phyloP scores from a whole-genome alignment of 2,329 filamentous ascomycete genomes.

The Annulohypoxylon truncatum region DNA sequence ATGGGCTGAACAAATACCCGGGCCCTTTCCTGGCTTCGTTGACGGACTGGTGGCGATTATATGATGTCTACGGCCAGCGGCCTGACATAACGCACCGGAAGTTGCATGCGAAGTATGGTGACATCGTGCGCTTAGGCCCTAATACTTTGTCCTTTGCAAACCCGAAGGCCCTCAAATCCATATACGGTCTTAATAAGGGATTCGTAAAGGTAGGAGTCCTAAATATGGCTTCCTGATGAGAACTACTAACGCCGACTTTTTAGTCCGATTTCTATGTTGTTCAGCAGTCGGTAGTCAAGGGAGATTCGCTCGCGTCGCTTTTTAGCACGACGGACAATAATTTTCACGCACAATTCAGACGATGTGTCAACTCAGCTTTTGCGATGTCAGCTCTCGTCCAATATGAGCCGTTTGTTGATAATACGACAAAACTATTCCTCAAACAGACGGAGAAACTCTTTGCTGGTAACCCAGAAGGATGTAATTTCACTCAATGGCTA shows the following conservation, averaged over 20 bases:
- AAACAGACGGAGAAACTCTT: constrained; percentile 68
- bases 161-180: constrained; percentile 77
- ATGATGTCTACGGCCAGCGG: constrained; percentile 72
- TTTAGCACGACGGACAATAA: constrained; percentile 81
- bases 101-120: constrained; percentile 77
- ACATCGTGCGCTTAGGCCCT: constrained; percentile 79
- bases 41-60: constrained; percentile 80
- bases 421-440: constrained; percentile 78
- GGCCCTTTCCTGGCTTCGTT: constrained; percentile 75
- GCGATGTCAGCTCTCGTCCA: constrained; percentile 81
- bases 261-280: constrained; percentile 85
- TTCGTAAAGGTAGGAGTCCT: constrained; percentile 72
- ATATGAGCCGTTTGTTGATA: constrained; percentile 84
- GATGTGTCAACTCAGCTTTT: constrained; percentile 81
- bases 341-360: constrained; percentile 79
- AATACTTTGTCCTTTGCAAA: constrained; percentile 80
- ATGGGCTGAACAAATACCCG: constrained; percentile 76
- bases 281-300: constrained; percentile 78
- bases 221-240: not conserved
- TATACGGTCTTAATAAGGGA: constrained; percentile 86
- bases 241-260: constrained; percentile 21
- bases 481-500: constrained; percentile 77
- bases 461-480: constrained; percentile 57
- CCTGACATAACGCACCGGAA: constrained; percentile 75
- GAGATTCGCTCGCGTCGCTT: constrained; percentile 74